Conservation (phyloP, 2,329 filamentous ascomycete species). For the Acarospora socialis region DNA sequence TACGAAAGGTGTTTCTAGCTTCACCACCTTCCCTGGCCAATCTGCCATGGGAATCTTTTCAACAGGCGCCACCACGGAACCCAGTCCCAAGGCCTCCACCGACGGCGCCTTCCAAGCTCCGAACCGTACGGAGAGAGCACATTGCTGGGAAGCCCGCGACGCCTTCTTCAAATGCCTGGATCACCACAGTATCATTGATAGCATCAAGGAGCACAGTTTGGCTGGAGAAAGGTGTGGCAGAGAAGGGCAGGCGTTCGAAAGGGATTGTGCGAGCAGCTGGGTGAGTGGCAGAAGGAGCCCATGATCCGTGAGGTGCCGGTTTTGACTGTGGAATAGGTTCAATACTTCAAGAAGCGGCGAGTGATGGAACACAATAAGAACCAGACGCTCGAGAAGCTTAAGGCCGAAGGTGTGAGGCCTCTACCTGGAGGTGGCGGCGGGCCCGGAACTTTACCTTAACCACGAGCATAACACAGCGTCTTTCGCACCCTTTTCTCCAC, state of each 20-base stretch:
- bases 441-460: too few relatives aligned
- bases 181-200: slow-evolving; percentile 65
- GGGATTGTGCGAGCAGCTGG: slow-evolving; percentile 81
- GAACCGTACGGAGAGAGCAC: slow-evolving; percentile 64
- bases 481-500: too few relatives aligned
- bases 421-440: too few relatives aligned
- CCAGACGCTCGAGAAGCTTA: slow-evolving; percentile 59
- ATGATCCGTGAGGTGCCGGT: slow-evolving; percentile 3
- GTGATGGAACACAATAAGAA: slow-evolving; percentile 85
- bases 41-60: slow-evolving; percentile 43
- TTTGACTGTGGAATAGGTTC: slow-evolving; percentile 45
- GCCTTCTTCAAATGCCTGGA: slow-evolving; percentile 80
- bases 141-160: slow-evolving; percentile 86
- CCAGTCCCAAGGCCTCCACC: slow-evolving; percentile 32
- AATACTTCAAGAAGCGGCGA: slow-evolving; percentile 94
- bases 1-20: too few relatives aligned
- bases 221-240: slow-evolving; percentile 43
- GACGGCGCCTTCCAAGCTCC: slow-evolving; percentile 61
- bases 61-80: slow-evolving; percentile 22
- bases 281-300: too few relatives aligned
- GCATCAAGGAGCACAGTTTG: slow-evolving; percentile 44
- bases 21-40: too few relatives aligned
- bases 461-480: too few relatives aligned
- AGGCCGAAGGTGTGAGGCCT: slow-evolving; percentile 56
- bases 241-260: slow-evolving; percentile 57